phyloP scores from a whole-genome alignment of 2,329 filamentous ascomycete species.

The Penicillium glabrum region DNA sequence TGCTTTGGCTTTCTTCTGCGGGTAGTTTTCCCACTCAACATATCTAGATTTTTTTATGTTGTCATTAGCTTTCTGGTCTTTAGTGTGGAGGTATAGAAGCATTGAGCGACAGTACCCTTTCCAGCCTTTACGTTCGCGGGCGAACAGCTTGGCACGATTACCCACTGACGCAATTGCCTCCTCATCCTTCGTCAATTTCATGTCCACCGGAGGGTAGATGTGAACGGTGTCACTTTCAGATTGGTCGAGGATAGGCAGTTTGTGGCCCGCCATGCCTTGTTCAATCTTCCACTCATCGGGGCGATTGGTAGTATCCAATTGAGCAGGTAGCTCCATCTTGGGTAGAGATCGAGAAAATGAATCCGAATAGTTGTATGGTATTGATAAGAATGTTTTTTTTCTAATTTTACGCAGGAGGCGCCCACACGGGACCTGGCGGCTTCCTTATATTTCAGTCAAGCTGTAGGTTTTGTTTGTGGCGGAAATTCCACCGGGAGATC shows the following conservation, averaged over 20 bases:
- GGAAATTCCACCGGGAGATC: too few species aligned
- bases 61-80: neutral
- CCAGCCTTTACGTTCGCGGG: slow-evolving; percentile 49
- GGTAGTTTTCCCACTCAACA: slow-evolving; percentile 69
- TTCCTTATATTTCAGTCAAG: too few species aligned
- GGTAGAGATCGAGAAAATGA: neutral
- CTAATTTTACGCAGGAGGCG: neutral
- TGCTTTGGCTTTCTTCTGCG: slow-evolving; percentile 64
- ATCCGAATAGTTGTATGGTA: neutral
- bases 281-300: slow-evolving; percentile 57
- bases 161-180: slow-evolving; percentile 43
- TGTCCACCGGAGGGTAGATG: slow-evolving; percentile 24
- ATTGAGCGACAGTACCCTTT: slow-evolving; percentile 34
- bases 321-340: neutral
- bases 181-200: slow-evolving; percentile 41
- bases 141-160: slow-evolving; percentile 41
- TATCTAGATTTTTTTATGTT: slow-evolving; percentile 43
- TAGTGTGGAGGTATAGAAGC: neutral
- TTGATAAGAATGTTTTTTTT: neutral
- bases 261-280: slow-evolving; percentile 50
- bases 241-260: slow-evolving; percentile 51
- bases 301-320: slow-evolving; percentile 19
- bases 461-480: too few species aligned
- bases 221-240: slow-evolving; percentile 37
- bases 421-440: too few species aligned